A percentile compares a stretch with the other conserved stretches of the same genome.
phyloP scores from a whole-genome alignment of 2,329 filamentous ascomycete genomes.

The Aspergillus sp. region DNA sequence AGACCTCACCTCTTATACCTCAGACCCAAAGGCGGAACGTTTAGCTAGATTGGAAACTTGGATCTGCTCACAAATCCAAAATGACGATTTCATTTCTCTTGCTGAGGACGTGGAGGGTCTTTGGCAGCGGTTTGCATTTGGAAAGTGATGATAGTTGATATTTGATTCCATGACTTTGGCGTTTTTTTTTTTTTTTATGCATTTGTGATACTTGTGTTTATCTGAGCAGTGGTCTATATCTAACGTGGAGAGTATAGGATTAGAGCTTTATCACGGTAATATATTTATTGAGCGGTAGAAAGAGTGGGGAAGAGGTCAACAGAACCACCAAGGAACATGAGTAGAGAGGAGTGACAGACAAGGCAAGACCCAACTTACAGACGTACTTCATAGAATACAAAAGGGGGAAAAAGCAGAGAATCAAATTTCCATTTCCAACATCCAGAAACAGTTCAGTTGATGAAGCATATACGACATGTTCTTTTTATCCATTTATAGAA shows the following conservation, averaged over 20 bases:
- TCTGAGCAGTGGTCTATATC: not conserved
- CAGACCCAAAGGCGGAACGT: constrained; percentile 25
- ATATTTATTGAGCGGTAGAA: no score
- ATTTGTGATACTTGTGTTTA: not conserved
- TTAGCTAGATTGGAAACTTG: constrained; percentile 30
- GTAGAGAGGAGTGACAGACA: not conserved
- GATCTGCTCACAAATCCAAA: constrained; percentile 36
- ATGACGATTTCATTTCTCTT: constrained; percentile 34
- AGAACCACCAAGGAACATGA: not conserved
- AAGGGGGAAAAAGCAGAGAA: constrained; percentile 2
- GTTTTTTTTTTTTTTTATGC: not conserved
- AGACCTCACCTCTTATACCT: constrained; percentile 27
- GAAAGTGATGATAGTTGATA: constrained; percentile 11
- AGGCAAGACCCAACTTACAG: no score
- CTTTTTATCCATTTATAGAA: constrained; percentile 1
- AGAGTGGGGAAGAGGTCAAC: no score
- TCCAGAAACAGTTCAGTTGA: not conserved
- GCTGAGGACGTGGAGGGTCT: constrained; percentile 36
- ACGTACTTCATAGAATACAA: constrained; percentile 1
- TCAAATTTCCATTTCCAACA: not conserved
- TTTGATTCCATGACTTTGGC: not conserved
- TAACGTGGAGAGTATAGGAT: not conserved
- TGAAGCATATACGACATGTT: not conserved
- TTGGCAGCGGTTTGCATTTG: constrained; percentile 37
- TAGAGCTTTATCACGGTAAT: no score